phyloP scores from a whole-genome alignment of 192 early-diverging fungal species.

The Backusella morwellensis region DNA sequence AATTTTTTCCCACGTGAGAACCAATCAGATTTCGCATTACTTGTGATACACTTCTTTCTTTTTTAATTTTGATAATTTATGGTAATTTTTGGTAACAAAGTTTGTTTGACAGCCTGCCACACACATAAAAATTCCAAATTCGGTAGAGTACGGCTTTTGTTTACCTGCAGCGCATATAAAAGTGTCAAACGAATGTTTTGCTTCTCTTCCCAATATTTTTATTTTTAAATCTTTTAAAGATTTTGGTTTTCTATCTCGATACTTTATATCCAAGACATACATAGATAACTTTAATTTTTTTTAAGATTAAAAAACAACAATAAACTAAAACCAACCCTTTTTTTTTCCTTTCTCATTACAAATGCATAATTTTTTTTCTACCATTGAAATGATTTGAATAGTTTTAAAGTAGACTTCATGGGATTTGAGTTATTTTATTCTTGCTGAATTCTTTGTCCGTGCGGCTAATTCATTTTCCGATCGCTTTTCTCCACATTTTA shows the following conservation, averaged over 20 bases:
- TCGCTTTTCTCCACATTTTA: not conserved
- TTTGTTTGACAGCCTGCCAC: slow-evolving; percentile 7
- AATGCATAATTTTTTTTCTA: not conserved
- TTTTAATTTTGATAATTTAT: not conserved
- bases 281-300: not conserved
- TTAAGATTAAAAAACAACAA: not conserved
- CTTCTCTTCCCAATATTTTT: not conserved
- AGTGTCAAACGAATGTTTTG: not conserved
- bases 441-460: slow-evolving; percentile 5
- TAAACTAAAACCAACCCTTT: not conserved
- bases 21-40: not conserved
- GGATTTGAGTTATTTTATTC: slow-evolving; percentile 2
- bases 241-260: too few relatives aligned
- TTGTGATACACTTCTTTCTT: not conserved
- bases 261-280: not conserved
- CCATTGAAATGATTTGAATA: not conserved
- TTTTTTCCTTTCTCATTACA: not conserved
- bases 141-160: slow-evolving; percentile 3
- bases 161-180: not conserved
- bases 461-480: slow-evolving; percentile 3
- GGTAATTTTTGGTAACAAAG: not conserved
- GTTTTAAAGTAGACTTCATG: not conserved
- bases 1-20: slow-evolving; percentile 7
- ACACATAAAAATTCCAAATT: slow-evolving; percentile 1
- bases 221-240: not conserved